Evolutionary conservation across 2,329 filamentous ascomycete species (phyloP), one percentile per base, ranked within the genome.

Genomic region (Nigrospora osmanthi): DNA sequence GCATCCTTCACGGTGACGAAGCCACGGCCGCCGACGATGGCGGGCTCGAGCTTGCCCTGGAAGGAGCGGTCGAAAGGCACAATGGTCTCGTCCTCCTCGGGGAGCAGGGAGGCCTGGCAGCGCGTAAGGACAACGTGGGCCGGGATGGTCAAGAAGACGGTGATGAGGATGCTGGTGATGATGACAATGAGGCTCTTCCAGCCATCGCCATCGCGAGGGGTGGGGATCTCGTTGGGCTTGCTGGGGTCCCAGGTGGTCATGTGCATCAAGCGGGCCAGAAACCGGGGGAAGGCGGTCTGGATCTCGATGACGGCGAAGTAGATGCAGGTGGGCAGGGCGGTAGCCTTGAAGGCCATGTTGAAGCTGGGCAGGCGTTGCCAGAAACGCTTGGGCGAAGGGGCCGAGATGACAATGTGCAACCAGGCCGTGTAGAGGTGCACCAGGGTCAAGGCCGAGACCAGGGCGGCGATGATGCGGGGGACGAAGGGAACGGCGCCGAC

Each of bases 61-160:
- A 94, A 94, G 30, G 83, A 84, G 52, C 89, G 86, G 71, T 97
- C 91, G 57, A 97, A 95, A 31, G 88, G 84, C 33, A 97, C 83
- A 52, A 96, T 86, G 23, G 87, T 81, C 67, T 94, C 85, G 53
- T 89, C 78, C 15, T 87, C 82, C 47, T 88, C 83, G 1, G 89
- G 80, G 3, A 97, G 80, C 54, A 95, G 81, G 40, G 87, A 91
- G 7, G 90, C 89, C 62, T 95, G 89, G 33, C 95, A 82, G 50
- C 91, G 88, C 52, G 85, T 75, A 47, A 95, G 79, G 17, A 87
- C 78, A 31, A 91, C 85, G 47, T 79, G 76, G 35, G 87, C 79
- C 15, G 91, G 90, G 46, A 96, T 75, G 50, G 87, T 72, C 48
- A 90, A 65, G 45, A 89, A 65, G 37, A 85, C 65, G 45, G 77